phyloP scores from a whole-genome alignment of 2,329 filamentous ascomycete species.

The Tolypocladium pustulatum region DNA sequence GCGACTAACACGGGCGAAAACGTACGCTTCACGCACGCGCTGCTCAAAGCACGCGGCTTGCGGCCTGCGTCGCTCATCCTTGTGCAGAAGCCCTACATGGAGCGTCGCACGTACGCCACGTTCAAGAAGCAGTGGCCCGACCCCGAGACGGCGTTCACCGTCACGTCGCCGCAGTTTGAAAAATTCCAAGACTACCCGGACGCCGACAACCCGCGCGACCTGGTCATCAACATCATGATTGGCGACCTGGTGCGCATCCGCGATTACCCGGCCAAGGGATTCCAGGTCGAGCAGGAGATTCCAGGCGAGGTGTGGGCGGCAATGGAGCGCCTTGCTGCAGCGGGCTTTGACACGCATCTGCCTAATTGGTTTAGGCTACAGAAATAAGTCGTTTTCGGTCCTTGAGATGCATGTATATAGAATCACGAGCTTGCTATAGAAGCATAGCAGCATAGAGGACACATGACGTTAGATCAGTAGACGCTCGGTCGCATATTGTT shows the following conservation, averaged over 20 bases:
- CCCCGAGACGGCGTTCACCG: slow-evolving; percentile 18
- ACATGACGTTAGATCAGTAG: background rate
- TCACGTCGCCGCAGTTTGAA: slow-evolving; percentile 27
- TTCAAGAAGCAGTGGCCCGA: slow-evolving; percentile 36
- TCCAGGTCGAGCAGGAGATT: slow-evolving; percentile 32
- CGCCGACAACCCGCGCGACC: slow-evolving; percentile 25
- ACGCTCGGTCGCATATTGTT: background rate
- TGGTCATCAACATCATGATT: slow-evolving; percentile 33
- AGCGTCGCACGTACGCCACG: slow-evolving; percentile 33
- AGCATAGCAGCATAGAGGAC: background rate
- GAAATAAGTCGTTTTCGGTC: background rate
- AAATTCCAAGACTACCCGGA: slow-evolving; percentile 30
- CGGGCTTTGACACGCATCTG: slow-evolving; percentile 27
- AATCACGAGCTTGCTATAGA: too few species aligned
- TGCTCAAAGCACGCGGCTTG: slow-evolving; percentile 19
- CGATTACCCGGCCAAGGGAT: slow-evolving; percentile 31
- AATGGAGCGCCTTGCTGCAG: slow-evolving; percentile 25
- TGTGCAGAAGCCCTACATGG: slow-evolving; percentile 40
- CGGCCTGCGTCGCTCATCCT: slow-evolving; percentile 22
- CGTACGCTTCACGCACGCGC: slow-evolving; percentile 29
- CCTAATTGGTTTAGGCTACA: slow-evolving; percentile 10
- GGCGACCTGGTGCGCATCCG: slow-evolving; percentile 32
- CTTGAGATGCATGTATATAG: background rate
- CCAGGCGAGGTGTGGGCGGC: slow-evolving; percentile 30
- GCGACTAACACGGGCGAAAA: slow-evolving; percentile 38